These are phyloP conservation scores for Hyaloscypha variabilis DNA, from an alignment of 495 filamentous ascomycete genomes.

Conservation along the genomic window DNA sequence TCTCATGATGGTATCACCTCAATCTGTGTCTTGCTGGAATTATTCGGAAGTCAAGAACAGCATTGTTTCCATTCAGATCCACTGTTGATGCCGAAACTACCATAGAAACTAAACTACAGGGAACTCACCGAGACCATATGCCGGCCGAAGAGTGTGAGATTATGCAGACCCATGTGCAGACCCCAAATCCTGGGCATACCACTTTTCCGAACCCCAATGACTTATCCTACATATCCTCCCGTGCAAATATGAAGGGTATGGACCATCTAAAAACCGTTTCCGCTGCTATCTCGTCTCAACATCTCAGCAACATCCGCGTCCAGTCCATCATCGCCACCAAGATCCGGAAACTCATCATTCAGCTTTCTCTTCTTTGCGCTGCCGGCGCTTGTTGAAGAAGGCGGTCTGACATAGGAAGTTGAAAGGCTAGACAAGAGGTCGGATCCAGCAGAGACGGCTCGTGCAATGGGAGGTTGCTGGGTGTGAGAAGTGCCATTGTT, in stretches of 20 bases:
- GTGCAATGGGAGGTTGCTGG: conserved; percentile 25
- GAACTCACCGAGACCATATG: neutral
- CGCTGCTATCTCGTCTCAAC: conserved; percentile 53
- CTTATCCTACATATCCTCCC: neutral
- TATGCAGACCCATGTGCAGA: neutral
- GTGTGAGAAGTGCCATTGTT: conserved; percentile 18
- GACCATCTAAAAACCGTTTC: conserved; percentile 1
- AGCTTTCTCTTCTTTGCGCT: conserved; percentile 75
- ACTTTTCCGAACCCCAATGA: neutral
- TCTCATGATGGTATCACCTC: neutral
- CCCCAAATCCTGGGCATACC: neutral
- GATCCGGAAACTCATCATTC: conserved; percentile 66
- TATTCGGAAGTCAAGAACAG: neutral
- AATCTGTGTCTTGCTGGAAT: neutral
- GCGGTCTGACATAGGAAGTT: conserved; percentile 39
- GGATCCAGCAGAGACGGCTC: conserved; percentile 44
- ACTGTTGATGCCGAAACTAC: neutral
- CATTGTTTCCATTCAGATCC: neutral
- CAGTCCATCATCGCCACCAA: conserved; percentile 70
- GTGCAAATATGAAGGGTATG: neutral
- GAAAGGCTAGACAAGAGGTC: conserved; percentile 57
- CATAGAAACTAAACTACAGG: neutral
- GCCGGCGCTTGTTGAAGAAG: conserved; percentile 39
- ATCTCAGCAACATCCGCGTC: conserved; percentile 86
- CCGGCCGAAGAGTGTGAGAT: neutral